phyloP scores from a whole-genome alignment of 768 basidiomycete genomes.

The Lactarius vividus region DNA sequence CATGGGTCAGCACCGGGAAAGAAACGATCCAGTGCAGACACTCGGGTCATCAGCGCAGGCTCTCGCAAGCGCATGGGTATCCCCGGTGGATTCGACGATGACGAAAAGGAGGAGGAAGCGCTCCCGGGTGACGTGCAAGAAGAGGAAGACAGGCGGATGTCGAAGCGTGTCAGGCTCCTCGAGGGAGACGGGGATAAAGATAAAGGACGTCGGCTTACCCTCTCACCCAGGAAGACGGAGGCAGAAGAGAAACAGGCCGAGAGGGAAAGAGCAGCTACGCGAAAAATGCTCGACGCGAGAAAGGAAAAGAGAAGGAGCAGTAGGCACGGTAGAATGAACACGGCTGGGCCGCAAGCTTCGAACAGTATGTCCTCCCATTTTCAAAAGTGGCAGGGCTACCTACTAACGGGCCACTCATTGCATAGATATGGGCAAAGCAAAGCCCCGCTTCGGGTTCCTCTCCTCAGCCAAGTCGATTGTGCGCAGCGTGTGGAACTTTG shows the following conservation, averaged over 20 bases:
- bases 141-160: slow-evolving; percentile 40
- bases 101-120: slow-evolving; percentile 45
- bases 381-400: neutral
- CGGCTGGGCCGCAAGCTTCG: slow-evolving; percentile 34
- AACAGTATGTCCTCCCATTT: slow-evolving; percentile 25
- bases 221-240: slow-evolving; percentile 31
- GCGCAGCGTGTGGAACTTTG: slow-evolving; percentile 69
- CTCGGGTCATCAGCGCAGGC: slow-evolving; percentile 49
- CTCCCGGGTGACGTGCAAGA: slow-evolving; percentile 33
- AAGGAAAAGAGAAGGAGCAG: slow-evolving; percentile 71
- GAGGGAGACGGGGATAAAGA: slow-evolving; percentile 36
- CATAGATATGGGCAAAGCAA: slow-evolving; percentile 39
- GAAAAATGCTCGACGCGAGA: slow-evolving; percentile 61
- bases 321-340: slow-evolving; percentile 35
- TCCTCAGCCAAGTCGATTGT: slow-evolving; percentile 68
- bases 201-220: slow-evolving; percentile 38
- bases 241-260: slow-evolving; percentile 34
- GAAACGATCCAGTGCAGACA: slow-evolving; percentile 37
- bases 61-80: slow-evolving; percentile 42
- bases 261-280: slow-evolving; percentile 56
- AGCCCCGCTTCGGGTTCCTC: slow-evolving; percentile 67
- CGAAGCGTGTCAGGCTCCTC: slow-evolving; percentile 45
- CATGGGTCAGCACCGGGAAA: slow-evolving; percentile 32
- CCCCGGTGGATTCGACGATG: slow-evolving; percentile 59
- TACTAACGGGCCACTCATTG: neutral